Conservation (phyloP, 2,329 filamentous ascomycete genomes). For the Scedosporium dehoogii region DNA sequence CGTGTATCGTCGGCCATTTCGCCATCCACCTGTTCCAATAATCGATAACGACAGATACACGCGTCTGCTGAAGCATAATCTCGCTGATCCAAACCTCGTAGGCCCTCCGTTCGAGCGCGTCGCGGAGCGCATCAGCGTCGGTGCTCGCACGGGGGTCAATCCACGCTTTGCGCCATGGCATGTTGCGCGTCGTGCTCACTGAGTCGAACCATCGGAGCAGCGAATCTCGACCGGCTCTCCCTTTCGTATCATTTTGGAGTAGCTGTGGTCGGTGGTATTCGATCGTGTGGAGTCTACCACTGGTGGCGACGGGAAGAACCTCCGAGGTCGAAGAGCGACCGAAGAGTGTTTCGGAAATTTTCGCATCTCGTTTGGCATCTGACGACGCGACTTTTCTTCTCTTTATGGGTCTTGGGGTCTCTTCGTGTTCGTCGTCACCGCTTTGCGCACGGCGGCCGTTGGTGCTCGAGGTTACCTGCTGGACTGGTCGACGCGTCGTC, state of each 20-base stretch:
- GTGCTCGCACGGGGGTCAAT: conserved; percentile 27
- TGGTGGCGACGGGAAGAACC: not conserved
- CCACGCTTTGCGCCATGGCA: conserved; percentile 53
- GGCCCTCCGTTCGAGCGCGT: conserved; percentile 40
- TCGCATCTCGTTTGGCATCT: not conserved
- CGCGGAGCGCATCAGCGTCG: conserved; percentile 24
- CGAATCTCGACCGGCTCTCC: conserved; percentile 19
- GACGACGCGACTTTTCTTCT: not conserved
- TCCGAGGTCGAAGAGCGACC: not conserved
- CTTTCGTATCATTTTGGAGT: conserved; percentile 25
- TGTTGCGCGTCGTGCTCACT: conserved; percentile 34
- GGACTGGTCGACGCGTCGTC: conserved; percentile 4
- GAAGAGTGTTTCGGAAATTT: not conserved
- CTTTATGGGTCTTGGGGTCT: not conserved
- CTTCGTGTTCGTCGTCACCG: not conserved
- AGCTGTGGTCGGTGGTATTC: conserved; percentile 41
- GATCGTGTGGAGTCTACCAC: conserved; percentile 21
- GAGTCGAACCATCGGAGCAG: conserved; percentile 44
- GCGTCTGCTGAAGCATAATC: conserved; percentile 58
- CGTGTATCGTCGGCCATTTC: conserved; percentile 48
- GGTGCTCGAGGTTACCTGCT: not conserved
- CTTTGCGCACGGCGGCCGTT: not conserved
- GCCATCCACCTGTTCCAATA: conserved; percentile 56
- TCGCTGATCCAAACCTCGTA: conserved; percentile 60
- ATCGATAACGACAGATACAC: conserved; percentile 49